Conservation (phyloP, 2,329 filamentous ascomycete species). For the Fusarium musae region DNA sequence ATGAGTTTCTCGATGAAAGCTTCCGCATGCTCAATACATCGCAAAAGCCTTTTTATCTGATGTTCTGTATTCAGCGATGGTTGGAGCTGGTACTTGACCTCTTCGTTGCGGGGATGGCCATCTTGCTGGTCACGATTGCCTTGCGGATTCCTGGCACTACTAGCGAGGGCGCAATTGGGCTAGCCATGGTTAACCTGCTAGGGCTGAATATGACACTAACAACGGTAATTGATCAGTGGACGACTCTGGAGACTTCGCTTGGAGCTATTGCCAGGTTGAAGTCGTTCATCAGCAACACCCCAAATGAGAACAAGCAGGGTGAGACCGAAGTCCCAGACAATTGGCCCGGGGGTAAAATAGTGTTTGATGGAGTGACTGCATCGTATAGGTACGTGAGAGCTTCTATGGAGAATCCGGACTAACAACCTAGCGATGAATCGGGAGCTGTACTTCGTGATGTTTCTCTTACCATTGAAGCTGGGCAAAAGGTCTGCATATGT, state of each 20-base stretch:
- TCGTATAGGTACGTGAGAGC: constrained; percentile 38
- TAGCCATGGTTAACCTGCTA: constrained; percentile 46
- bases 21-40: constrained; percentile 54
- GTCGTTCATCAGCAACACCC: constrained; percentile 43
- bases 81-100: constrained; percentile 60
- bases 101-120: constrained; percentile 58
- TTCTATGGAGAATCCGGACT: no score
- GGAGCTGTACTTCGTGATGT: constrained; percentile 27
- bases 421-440: constrained; percentile 19
- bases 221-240: constrained; percentile 50
- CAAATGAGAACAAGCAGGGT: constrained; percentile 41
- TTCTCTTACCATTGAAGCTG: constrained; percentile 44
- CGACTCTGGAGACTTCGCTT: constrained; percentile 50
- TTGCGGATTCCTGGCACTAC: constrained; percentile 44
- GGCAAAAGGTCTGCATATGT: constrained; percentile 61
- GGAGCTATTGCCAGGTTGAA: constrained; percentile 51
- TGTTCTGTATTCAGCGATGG: constrained; percentile 62
- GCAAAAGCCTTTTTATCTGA: constrained; percentile 61
- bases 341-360: constrained; percentile 47
- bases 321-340: constrained; percentile 5
- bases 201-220: constrained; percentile 47
- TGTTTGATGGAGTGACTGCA: constrained; percentile 43
- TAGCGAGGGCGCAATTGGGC: constrained; percentile 46
- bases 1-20: constrained; percentile 49
- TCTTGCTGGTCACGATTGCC: constrained; percentile 58